These are phyloP conservation scores for Argentina anserina DNA, from an alignment of 306 rosid genomes.

Conservation along the genomic window DNA sequence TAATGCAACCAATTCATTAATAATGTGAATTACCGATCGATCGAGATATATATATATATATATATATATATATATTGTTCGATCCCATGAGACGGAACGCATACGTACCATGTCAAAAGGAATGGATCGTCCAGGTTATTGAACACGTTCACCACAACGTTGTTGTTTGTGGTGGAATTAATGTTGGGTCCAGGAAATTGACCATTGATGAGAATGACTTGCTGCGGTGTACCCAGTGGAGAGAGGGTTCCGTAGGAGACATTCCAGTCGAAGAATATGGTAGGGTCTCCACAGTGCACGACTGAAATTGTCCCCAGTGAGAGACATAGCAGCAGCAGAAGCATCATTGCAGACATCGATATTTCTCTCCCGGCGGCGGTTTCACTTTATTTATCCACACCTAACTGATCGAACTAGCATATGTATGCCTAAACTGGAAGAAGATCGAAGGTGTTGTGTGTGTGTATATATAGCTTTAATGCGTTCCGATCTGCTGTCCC, in stretches of 20 bases:
- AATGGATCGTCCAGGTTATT: conserved; percentile 82
- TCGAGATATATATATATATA: too few relatives aligned
- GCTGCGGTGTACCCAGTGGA: conserved; percentile 80
- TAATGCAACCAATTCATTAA: not conserved
- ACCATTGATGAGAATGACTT: conserved; percentile 75
- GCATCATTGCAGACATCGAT: conserved; percentile 2
- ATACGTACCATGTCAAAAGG: conserved; percentile 54
- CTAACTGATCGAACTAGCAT: not conserved
- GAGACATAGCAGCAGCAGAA: conserved; percentile 37
- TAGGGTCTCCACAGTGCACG: conserved; percentile 61
- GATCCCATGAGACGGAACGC: too few relatives aligned
- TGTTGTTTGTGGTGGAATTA: conserved; percentile 76
- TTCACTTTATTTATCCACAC: not conserved
- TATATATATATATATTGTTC: too few relatives aligned
- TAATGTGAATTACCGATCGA: not conserved
- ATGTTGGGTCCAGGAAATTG: conserved; percentile 80
- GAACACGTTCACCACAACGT: conserved; percentile 57
- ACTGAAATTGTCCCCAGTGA: conserved; percentile 19
- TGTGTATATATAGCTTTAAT: not conserved
- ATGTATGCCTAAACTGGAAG: not conserved
- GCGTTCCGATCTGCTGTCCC: not conserved
- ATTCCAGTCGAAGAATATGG: conserved; percentile 62
- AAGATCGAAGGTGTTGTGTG: not conserved
- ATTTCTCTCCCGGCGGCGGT: not conserved
- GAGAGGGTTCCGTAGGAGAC: conserved; percentile 70